Evolutionary conservation across 768 basidiomycete species (phyloP), one percentile per base, ranked within the genome.

Genomic region (Tricholoma sp.): DNA sequence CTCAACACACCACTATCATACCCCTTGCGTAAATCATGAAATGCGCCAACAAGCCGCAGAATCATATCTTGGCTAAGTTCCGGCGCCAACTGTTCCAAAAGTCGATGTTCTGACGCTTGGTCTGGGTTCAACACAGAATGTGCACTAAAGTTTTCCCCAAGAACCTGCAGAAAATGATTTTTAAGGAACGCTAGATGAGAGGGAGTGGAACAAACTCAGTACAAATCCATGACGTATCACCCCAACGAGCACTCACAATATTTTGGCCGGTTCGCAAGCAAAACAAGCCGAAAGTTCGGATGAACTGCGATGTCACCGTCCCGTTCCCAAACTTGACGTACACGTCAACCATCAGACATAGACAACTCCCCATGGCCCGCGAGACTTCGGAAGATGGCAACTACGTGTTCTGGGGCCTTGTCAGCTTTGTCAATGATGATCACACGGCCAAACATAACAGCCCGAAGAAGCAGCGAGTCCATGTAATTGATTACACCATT

Each of bases 401-500:
- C 84, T 52, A 88, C 85, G 58, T 88, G 84, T 63, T 88, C 85
- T 7, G 85, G 83, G 7, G 85, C 85, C 68, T 88, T 88, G 69
- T 88, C 85, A 4, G 84, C 85, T 63, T 88, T 85, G 64, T 88
- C 85, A 50, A 86, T 80, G 63, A 88, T 79, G 59, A 88, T 83
- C n/a, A 83, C 74, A 8, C 85, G 81, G 0, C 85, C 85, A 59
- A 73, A 74, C 16, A 71, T 76, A 55, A 86, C 83, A 1, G 84
- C 85, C 21, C 84, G 80, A 8, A 88, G 76, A 24, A 88, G 78
- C 27, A 85, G 85, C 3, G 85, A 88, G 63, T 86, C 84, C 1
- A 76, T 82, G 61, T 85, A 82, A 58, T 77, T 77, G 67, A 88
- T 75, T 8, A 82, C 65, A 34, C 85, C 84, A 34, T 73, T 71